Evolutionary conservation across 352 stramenopile species (phyloP).

Genomic region (Phytophthora quininea): DNA sequence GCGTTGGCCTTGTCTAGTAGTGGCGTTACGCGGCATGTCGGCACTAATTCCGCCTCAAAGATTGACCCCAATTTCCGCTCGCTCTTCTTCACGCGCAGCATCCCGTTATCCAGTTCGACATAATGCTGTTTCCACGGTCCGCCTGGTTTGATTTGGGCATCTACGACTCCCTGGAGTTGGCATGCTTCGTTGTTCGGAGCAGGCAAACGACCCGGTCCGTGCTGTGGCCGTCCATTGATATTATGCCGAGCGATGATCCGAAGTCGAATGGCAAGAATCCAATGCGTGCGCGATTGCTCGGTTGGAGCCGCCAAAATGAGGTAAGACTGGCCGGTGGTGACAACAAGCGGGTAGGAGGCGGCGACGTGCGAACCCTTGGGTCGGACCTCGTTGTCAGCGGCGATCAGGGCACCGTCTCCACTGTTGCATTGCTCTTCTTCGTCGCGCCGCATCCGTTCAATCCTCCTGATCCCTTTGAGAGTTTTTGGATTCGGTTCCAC

Average conservation of each 20-base stretch:
- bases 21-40: slow-evolving; percentile 46
- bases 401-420: slow-evolving; percentile 10
- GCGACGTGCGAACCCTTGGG: slow-evolving; percentile 22
- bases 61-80: slow-evolving; percentile 59
- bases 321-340: slow-evolving; percentile 61
- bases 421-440: slow-evolving; percentile 27
- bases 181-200: slow-evolving; percentile 8
- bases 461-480: slow-evolving; percentile 30
- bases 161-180: slow-evolving; percentile 61
- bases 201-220: slow-evolving; percentile 6
- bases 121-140: slow-evolving; percentile 61
- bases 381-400: slow-evolving; percentile 13
- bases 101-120: slow-evolving; percentile 69
- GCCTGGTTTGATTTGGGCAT: slow-evolving; percentile 56
- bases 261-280: slow-evolving; percentile 66
- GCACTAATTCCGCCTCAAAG: slow-evolving; percentile 59
- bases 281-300: slow-evolving; percentile 58
- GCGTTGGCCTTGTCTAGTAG: slow-evolving; percentile 62
- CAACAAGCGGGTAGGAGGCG: slow-evolving; percentile 58
- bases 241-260: slow-evolving; percentile 67
- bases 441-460: slow-evolving; percentile 40
- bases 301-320: slow-evolving; percentile 52
- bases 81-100: slow-evolving; percentile 69
- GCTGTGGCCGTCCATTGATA: slow-evolving; percentile 12
- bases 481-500: slow-evolving; percentile 39